Base-by-base conservation (phyloP, 371 early-diverging fungal genomes). In the Mucor lusitanicus region DNA sequence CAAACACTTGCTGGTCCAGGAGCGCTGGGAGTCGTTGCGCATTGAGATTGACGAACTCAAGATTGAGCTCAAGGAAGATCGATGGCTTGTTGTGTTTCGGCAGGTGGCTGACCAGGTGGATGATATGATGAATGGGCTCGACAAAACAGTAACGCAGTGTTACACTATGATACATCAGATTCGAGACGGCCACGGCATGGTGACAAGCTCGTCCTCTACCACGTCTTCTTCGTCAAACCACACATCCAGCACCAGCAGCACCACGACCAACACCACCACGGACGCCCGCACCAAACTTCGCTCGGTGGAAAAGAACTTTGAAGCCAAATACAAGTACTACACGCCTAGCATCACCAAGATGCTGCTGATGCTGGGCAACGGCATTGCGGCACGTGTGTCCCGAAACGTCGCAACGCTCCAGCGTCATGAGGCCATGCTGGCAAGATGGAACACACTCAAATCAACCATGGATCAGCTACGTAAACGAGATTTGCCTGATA, bases 261-360 rank as follows among this genome's bases (percentile, higher is more conserved):
- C 30, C 30, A 6, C 30, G 3, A 6, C 30, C 30, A 30, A 2
- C 56, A 63, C 15, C 19, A 32, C 3, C 25, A 35, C 63, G 23
- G 66, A 56, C 21, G 44, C 23, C 8, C 35, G 35, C 15, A 79
- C 80, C 17, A 83, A 85, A 57, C 75, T 85, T 17, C 76, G 82
- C 59, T 78, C 80, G 7, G 74, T 82, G 37, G 86, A 85, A 67
- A 87, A 87, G 71, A 84, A 79, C 11, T 88, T 88, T 70, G 88
- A 88, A 62, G 84, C 84, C 50, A 86, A 86, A 70, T 81, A 84
- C 70, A 87, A 87, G 67, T 85, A 85, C 64, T 88, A 84, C 59
- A 77, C 83, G 6, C 87, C 87, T 8, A 81, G 85, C 0, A 83
- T 88, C n/a, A 78, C 77, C 40, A 83, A 83, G 61, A 85, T 87